Base-by-base conservation (phyloP, 2,329 filamentous ascomycete species). In the Beauveria sp. region DNA sequence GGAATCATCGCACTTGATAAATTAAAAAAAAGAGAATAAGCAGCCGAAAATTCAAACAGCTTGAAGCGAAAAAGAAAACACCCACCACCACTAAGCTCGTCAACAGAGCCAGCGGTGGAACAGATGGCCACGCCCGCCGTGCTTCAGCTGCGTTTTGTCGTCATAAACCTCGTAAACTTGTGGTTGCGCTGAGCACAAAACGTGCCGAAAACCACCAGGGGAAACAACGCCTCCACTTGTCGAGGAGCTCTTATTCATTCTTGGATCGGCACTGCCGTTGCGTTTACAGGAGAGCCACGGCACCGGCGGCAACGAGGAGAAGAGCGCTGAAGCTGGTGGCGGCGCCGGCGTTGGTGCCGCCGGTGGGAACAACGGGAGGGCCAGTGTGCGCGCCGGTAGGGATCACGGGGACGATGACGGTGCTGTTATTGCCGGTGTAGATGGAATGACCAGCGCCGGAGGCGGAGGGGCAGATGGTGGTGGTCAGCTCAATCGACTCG, bases 281-380 rank as follows among this genome's bases (percentile, higher is more conserved):
- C 53, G 24, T 55, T 58, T 73, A 76, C 66, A 76, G 65, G 55
- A 76, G 72, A 54, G 71, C 72, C 41, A 75, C 64, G 62, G 71
- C 64, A 61, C 71, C 73, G 52, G 71, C 74, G 48, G 70, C 73
- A 43, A 70, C 67, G 43, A 76, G 67, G 22, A 76, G 71, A 55
- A 75, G 66, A n/a, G 69, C 68, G 66, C 73, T 76, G 65, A 71
- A 69, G 40, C 72, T 68, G 14, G 70, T 69, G 50, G 68, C 62
- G 46, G 71, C 67, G 16, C 72, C 74, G 54, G 64, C 70, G 62
- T 64, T 71, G 63, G 53, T 55, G 18, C 46, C 48, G 40, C 64
- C 64, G 26, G 62, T 68, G 41, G 69, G 63, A 18, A 63, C 62
- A 22, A 68, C 59, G 47, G 69, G 60, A 59, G 66, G 64, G 62